Conservation (phyloP, 345 rosid genomes). For the Orychophragmus violaceus region DNA sequence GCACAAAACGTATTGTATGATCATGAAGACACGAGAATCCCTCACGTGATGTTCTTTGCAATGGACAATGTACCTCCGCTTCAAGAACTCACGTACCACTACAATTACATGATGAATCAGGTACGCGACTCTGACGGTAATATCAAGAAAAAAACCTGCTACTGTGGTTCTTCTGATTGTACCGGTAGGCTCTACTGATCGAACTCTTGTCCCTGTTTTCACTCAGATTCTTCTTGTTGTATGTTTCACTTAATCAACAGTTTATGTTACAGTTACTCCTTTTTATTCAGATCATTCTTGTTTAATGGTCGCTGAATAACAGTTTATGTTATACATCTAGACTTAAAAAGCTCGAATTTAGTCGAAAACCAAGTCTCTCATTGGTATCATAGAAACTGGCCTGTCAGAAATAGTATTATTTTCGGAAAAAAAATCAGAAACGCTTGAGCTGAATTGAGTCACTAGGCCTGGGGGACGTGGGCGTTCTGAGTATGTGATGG, state of each 20-base stretch:
- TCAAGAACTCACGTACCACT: slow-evolving; percentile 78
- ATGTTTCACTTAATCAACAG: background rate
- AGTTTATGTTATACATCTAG: slow-evolving; percentile 3
- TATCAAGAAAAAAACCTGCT: slow-evolving; percentile 61
- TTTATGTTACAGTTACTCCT: background rate
- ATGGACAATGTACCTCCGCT: slow-evolving; percentile 82
- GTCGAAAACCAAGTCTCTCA: background rate
- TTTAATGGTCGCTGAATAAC: background rate
- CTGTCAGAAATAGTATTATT: no score
- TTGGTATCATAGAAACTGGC: background rate
- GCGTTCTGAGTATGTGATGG: no score
- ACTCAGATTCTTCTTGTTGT: background rate
- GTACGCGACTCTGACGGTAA: slow-evolving; percentile 65
- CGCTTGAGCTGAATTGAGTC: no score
- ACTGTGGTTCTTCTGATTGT: slow-evolving; percentile 76
- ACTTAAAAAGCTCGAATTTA: background rate
- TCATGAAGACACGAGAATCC: slow-evolving; percentile 63
- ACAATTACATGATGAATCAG: slow-evolving; percentile 59
- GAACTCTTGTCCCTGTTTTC: background rate
- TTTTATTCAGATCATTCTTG: background rate
- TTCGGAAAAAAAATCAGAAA: no score
- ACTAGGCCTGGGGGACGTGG: no score
- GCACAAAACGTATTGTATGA: slow-evolving; percentile 87
- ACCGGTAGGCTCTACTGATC: slow-evolving; percentile 68
- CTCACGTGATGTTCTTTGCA: slow-evolving; percentile 87